These are phyloP conservation scores for Wallacemonas sp. DNA, from an alignment of 208 protist species.

Conservation along the genomic window DNA sequence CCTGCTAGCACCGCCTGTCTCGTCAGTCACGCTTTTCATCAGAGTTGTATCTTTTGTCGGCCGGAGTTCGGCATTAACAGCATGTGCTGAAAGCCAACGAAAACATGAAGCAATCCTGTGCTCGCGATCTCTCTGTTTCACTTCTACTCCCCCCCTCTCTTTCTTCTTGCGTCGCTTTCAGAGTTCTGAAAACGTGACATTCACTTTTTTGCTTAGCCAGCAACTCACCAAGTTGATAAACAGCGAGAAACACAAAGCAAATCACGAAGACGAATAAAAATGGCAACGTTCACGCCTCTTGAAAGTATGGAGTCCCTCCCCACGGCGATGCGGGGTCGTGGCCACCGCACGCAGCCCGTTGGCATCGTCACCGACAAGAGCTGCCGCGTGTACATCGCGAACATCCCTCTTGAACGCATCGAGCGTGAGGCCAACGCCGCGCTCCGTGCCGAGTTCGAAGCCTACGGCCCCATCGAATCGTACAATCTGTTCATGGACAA, in stretches of 20 bases:
- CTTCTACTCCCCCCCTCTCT: not conserved
- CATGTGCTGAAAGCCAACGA: too few relatives aligned
- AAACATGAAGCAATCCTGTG: too few relatives aligned
- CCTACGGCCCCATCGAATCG: conserved; percentile 82
- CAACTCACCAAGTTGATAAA: too few relatives aligned
- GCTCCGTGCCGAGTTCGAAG: conserved; percentile 78
- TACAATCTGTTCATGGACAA: conserved; percentile 89
- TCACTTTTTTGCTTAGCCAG: not conserved
- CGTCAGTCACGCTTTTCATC: too few relatives aligned
- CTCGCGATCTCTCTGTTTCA: too few relatives aligned
- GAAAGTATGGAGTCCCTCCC: conserved; percentile 32
- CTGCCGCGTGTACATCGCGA: conserved; percentile 85
- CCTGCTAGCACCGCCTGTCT: too few relatives aligned
- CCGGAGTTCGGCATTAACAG: too few relatives aligned
- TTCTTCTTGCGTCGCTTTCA: not conserved
- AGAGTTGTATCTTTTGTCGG: too few relatives aligned
- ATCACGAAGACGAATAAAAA: conserved; percentile 19
- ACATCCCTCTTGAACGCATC: conserved; percentile 85
- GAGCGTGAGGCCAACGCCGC: conserved; percentile 76
- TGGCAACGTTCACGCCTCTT: conserved; percentile 76
- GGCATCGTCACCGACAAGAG: conserved; percentile 87
- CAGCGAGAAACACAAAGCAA: not conserved
- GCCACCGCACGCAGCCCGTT: conserved; percentile 30
- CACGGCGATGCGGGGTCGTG: not conserved
- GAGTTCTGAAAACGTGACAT: not conserved